A percentile compares a stretch with the other conserved stretches of the same genome.
Evolutionary conservation across 2,329 filamentous ascomycete genomes (phyloP).

Genomic region (Clathrospora elynae): DNA sequence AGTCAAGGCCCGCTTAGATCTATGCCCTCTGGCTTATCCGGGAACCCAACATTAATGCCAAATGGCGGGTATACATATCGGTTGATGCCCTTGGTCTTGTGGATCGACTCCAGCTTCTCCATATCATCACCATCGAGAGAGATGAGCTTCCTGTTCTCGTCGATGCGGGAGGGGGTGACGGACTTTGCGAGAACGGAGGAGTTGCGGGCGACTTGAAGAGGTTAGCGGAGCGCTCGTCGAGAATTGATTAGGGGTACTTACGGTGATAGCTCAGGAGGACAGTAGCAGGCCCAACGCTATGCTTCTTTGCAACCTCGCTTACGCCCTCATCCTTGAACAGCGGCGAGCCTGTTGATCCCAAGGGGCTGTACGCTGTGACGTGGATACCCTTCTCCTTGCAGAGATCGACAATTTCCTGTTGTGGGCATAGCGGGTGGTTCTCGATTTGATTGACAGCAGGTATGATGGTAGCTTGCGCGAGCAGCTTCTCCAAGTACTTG

Average conservation of each 20-base stretch:
- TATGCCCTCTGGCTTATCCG: constrained; percentile 52
- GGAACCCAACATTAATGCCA: constrained; percentile 56
- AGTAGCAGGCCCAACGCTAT: constrained; percentile 56
- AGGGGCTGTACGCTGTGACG: constrained; percentile 69
- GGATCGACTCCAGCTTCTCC: constrained; percentile 54
- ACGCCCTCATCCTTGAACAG: constrained; percentile 55
- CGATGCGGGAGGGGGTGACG: constrained; percentile 69
- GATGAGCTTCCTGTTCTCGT: constrained; percentile 70
- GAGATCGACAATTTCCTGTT: constrained; percentile 72
- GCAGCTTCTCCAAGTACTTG: constrained; percentile 55
- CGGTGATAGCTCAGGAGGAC: constrained; percentile 75
- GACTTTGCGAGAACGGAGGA: constrained; percentile 76
- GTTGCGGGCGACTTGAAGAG: constrained; percentile 65
- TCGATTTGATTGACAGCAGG: constrained; percentile 76
- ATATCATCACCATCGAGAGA: constrained; percentile 68
- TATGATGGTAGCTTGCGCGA: constrained; percentile 65
- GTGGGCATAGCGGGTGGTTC: constrained; percentile 72
- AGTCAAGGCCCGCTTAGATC: constrained; percentile 43
- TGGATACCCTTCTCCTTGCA: constrained; percentile 72
- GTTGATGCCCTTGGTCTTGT: constrained; percentile 54
- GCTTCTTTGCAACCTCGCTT: constrained; percentile 57
- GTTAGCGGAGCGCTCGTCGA: constrained; percentile 2
- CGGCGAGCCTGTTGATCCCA: constrained; percentile 56
- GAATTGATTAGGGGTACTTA: constrained; percentile 49
- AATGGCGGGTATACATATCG: constrained; percentile 57